Percentiles rank a stretch among this genome's conserved stretches.
Conservation (phyloP, 345 rosid genomes). For the Microcos paniculata region DNA sequence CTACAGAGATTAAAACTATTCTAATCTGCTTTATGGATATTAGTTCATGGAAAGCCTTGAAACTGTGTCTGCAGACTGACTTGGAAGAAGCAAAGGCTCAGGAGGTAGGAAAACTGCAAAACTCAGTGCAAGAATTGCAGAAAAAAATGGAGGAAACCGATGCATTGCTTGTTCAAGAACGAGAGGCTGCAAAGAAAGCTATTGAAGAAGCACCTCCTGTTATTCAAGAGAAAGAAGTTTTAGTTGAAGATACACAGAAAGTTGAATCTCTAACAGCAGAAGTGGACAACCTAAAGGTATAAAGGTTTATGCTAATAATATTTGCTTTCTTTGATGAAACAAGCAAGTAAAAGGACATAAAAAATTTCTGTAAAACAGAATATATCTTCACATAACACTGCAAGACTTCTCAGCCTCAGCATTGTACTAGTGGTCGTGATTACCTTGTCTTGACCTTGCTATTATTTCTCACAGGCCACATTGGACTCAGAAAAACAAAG, state of each 20-base stretch:
- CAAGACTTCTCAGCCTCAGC: not conserved
- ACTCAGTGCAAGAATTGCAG: slow-evolving; percentile 50
- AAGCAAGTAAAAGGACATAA: not conserved
- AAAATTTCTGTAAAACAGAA: not conserved
- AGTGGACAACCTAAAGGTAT: slow-evolving; percentile 56
- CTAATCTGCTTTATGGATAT: not conserved
- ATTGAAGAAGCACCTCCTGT: slow-evolving; percentile 62
- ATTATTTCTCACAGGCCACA: slow-evolving; percentile 39
- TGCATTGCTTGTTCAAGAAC: slow-evolving; percentile 49
- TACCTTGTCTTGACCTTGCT: slow-evolving; percentile 17
- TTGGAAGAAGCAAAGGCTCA: slow-evolving; percentile 63
- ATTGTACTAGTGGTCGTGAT: too few relatives aligned
- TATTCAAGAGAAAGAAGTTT: slow-evolving; percentile 53
- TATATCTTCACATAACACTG: not conserved
- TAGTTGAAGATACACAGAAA: slow-evolving; percentile 65
- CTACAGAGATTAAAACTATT: not conserved
- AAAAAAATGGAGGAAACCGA: slow-evolving; percentile 56
- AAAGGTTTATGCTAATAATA: slow-evolving; percentile 8
- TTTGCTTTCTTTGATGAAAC: not conserved
- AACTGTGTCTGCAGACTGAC: slow-evolving; percentile 41
- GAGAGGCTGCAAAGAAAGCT: slow-evolving; percentile 51
- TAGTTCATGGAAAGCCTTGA: slow-evolving; percentile 15
- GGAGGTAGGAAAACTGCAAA: slow-evolving; percentile 54
- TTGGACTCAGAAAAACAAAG: slow-evolving; percentile 65
- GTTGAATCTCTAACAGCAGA: slow-evolving; percentile 50